These are phyloP conservation scores for Hymenoscyphus scutula DNA, from an alignment of 2,329 filamentous ascomycete species.

Conservation along the genomic window DNA sequence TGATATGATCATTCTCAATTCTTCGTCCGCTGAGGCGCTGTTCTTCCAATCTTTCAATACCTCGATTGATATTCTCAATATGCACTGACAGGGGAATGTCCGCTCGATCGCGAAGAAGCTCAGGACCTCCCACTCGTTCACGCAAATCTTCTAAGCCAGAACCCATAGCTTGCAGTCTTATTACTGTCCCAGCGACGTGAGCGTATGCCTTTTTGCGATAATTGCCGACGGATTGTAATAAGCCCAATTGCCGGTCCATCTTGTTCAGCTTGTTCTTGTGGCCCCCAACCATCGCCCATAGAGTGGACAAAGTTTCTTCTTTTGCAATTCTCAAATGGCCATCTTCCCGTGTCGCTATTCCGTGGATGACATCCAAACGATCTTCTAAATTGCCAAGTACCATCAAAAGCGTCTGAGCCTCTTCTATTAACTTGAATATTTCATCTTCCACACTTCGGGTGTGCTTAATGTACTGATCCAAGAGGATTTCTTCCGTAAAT, in stretches of 20 bases:
- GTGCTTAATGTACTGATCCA: slow-evolving; percentile 74
- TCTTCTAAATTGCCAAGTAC: slow-evolving; percentile 68
- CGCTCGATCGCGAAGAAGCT: slow-evolving; percentile 50
- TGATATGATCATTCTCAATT: slow-evolving; percentile 57
- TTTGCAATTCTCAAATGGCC: slow-evolving; percentile 56
- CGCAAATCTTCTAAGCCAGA: slow-evolving; percentile 68
- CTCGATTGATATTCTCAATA: slow-evolving; percentile 70
- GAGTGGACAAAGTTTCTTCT: slow-evolving; percentile 63
- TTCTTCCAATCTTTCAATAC: slow-evolving; percentile 68
- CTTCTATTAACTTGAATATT: slow-evolving; percentile 64
- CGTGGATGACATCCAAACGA: slow-evolving; percentile 66
- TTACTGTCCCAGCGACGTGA: slow-evolving; percentile 67
- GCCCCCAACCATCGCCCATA: slow-evolving; percentile 74
- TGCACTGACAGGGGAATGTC: slow-evolving; percentile 68
- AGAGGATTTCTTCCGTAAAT: slow-evolving; percentile 59
- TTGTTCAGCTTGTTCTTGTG: slow-evolving; percentile 60
- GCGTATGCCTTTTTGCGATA: slow-evolving; percentile 65
- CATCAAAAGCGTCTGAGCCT: slow-evolving; percentile 65
- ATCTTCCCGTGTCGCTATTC: slow-evolving; percentile 64
- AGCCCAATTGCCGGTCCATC: slow-evolving; percentile 59
- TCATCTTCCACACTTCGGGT: slow-evolving; percentile 67
- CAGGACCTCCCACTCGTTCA: slow-evolving; percentile 67
- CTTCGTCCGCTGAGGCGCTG: slow-evolving; percentile 58
- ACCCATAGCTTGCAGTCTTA: slow-evolving; percentile 72
- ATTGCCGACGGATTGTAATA: slow-evolving; percentile 62